Base-by-base conservation (phyloP, 2,329 filamentous ascomycete species). In the Pseudogymnoascus sp. region DNA sequence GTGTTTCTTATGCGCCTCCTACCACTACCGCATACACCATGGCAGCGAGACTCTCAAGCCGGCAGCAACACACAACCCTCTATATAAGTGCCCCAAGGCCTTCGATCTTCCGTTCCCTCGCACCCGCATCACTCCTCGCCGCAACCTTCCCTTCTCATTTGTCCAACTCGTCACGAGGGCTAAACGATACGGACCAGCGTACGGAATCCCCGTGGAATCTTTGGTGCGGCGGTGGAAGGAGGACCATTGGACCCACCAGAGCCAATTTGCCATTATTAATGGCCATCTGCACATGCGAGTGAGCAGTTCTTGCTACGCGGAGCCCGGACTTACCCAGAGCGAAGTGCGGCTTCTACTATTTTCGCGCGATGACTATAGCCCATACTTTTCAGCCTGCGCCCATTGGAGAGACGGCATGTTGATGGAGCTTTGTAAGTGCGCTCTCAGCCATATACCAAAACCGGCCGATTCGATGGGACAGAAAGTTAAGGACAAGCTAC, bases 331-430 rank as follows among this genome's bases (percentile, higher is more conserved):
- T 25, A 81, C 83, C 0, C 75, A 78, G 5, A 80, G 80, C 3
- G 78, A 76, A 3, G 77, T 82, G 67, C 80, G 84, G 1, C 75
- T 84, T 62, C 75, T 87, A 2, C 77, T 87, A 1, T 87, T 83
- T 73, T 83, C 79, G 31, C 78, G 82, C 64, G 81, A 84, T 61
- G 84, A 87, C 68, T 87, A 85, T 72, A 80, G 77, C 62, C 84
- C 84, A 0, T 87, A 82, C 70, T 87, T 87, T 73, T 84, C 82
- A 10, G 81, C 80, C 0, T 88, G 84, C 67, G 78, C 82, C 1
- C 84, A 88, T 70, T 88, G 84, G 84, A 78, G 79, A 16, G 82
- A 87, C 65, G 84, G 84, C 16, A 76, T 84, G 37, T 74, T 88
- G 14, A 86, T 85, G 76, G 77, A 80, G 14, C 74, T 83, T 36